Percentiles rank a stretch among this genome's conserved stretches.
Evolutionary conservation across 1,284 basidiomycete genomes (phyloP).

Genomic region (Irpex sp.): DNA sequence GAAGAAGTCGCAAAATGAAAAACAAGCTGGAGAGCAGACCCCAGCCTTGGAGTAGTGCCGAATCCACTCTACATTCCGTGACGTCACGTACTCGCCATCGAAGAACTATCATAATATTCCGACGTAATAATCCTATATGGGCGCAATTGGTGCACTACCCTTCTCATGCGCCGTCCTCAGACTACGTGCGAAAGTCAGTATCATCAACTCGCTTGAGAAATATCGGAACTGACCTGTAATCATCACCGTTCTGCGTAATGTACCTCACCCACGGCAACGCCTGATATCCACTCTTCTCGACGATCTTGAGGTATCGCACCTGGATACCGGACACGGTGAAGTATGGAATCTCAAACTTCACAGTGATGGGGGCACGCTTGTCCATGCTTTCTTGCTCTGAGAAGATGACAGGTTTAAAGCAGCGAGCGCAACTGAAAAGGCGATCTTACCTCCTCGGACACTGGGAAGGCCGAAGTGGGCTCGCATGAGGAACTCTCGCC

Average conservation of each 20-base stretch:
- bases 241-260: conserved; percentile 95
- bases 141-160: conserved; percentile 66
- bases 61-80: neutral
- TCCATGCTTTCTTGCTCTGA: conserved; percentile 75
- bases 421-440: neutral
- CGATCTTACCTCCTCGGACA: conserved; percentile 72
- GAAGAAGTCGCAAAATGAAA: no score
- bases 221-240: conserved; percentile 66
- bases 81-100: neutral
- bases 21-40: neutral
- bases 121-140: conserved; percentile 27
- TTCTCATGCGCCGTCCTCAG: conserved; percentile 76
- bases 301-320: conserved; percentile 95
- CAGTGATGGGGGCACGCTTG: conserved; percentile 90
- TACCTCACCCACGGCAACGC: conserved; percentile 91
- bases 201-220: neutral
- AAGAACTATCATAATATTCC: neutral
- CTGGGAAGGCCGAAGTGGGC: conserved; percentile 94
- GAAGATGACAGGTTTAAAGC: neutral
- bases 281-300: conserved; percentile 97
- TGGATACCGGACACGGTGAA: conserved; percentile 97
- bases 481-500: conserved; percentile 92
- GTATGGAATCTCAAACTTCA: conserved; percentile 98
- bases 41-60: neutral
- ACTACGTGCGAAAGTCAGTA: conserved; percentile 31